Base-by-base conservation (phyloP, 495 filamentous ascomycete genomes). In the Glonium stellatum region DNA sequence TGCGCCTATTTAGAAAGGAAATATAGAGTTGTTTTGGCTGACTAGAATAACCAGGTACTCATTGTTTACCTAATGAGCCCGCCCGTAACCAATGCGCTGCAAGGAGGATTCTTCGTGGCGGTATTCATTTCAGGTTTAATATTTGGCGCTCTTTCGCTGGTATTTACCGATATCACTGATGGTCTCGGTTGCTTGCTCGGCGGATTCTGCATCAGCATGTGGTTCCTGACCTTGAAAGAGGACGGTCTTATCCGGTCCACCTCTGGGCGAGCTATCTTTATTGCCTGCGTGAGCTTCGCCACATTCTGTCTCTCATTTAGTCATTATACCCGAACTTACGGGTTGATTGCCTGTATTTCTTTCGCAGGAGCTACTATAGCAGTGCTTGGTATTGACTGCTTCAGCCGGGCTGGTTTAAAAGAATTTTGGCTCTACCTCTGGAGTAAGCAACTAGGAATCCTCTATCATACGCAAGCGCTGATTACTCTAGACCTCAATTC, bases 401-500 rank as follows among this genome's bases (percentile, higher is more conserved):
- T 90, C 67, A 92, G 86, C 65, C 78, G 85, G 52, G 92, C 91
- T 12, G 92, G 92, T 0, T 73, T 95, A 65, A 96, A 93, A 69
- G 92, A 97, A 69, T 97, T 97, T 60, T 97, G 92, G 92, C 79
- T 90, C 10, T 97, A 95, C 69, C 82, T 96, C 35, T 97, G 92
- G 92, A 78, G 85, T 87, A 72, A 74, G 82, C 65, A 18, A 54
- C 5, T 6, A 19, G 6, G 48, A 51, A 21, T 12, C 39, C 44
- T 48, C 1, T 4, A 59, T 0, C 36, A 21, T 21, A 36, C 9
- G 15, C 23, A 55, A 25, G 23, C 36, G 64, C 66, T 68, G 57
- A 58, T 51, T 36, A 56, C 54, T 27, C 22, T 57, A 87, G 84
- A 78, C 53, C 76, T 97, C 37, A 96, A 96, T 70, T 76, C 82